Percentiles rank a stretch among this genome's conserved stretches.
Conservation (phyloP, 257 asterid species). For the Capsicum chinense region DNA sequence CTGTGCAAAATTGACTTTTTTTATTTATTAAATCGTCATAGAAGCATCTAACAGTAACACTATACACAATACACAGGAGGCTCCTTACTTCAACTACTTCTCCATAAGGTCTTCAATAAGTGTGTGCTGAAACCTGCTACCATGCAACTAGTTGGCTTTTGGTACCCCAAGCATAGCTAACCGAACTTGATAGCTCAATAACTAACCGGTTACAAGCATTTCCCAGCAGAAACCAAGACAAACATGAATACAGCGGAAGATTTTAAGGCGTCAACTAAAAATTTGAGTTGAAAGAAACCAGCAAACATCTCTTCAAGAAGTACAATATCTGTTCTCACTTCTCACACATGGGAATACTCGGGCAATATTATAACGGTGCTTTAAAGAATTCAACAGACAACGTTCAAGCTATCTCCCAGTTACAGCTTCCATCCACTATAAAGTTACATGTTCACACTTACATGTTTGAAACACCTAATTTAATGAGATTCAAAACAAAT, state of each 20-base stretch:
- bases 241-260: not conserved
- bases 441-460: not conserved
- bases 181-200: not conserved
- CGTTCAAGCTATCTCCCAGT: not conserved
- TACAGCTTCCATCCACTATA: not conserved
- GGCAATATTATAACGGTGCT: not conserved
- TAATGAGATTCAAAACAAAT: not conserved
- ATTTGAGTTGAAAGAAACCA: not conserved
- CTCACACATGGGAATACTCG: not conserved
- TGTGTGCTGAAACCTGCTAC: conserved; percentile 15
- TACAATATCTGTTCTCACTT: not conserved
- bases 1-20: not conserved
- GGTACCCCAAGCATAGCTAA: not conserved
- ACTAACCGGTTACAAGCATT: not conserved
- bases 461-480: not conserved
- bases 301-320: not conserved
- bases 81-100: not conserved
- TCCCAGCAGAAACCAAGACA: not conserved
- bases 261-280: not conserved
- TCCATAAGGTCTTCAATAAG: not conserved
- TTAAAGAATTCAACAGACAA: not conserved
- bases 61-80: conserved; percentile 3
- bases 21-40: not conserved
- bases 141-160: not conserved
- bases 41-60: not conserved